Evolutionary conservation across 805 yeast genomes (phyloP), one percentile per base, ranked within the genome.

Genomic region (Nakazawaea molendinolei): DNA sequence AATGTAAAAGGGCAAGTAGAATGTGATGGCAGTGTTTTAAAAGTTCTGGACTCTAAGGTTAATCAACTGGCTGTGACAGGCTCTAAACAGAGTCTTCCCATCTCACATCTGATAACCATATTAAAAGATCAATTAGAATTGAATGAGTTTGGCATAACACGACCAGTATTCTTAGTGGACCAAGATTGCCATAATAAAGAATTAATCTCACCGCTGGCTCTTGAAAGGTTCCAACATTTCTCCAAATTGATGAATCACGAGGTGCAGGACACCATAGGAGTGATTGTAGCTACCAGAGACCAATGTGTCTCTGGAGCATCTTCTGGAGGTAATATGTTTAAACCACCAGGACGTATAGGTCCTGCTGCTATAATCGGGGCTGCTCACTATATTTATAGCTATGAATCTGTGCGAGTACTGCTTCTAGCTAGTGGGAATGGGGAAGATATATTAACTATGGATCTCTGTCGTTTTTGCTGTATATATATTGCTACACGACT

Each of bases 321-420:
- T 1, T 72, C 78, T 0, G 80, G 80, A 2, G 80, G 80, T 0
- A 67, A 69, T 36, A 56, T 69, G 40, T 62, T 70, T 48, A 71
- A 72, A 41, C 42, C 58, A 2, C 65, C 67, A 0, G 75, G 76
- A 0, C 43, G 80, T 34, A 53, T 71, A 3, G 76, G 79, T 6
- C 73, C 78, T 52, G 75, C 79, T 8, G 76, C 70, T 0, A 42
- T 71, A 1, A 46, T 61, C 2, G 79, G 80, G 2, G 54, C 71
- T 2, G 70, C 71, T 1, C 51, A 62, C 13, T 71, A 53, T 35
- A 24, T 48, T 0, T 42, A 45, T 33, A 33, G 23, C 3, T 33
- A 36, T 9, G 48, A 49, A 1, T 47, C 40, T 5, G 33, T 39
- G 23, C 53, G 53, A n/a, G 45, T 66, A 2, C 45, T 56, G 24